Evolutionary conservation across 176 grass and related monocot species (phyloP).

Genomic region (Oryza punctata): DNA sequence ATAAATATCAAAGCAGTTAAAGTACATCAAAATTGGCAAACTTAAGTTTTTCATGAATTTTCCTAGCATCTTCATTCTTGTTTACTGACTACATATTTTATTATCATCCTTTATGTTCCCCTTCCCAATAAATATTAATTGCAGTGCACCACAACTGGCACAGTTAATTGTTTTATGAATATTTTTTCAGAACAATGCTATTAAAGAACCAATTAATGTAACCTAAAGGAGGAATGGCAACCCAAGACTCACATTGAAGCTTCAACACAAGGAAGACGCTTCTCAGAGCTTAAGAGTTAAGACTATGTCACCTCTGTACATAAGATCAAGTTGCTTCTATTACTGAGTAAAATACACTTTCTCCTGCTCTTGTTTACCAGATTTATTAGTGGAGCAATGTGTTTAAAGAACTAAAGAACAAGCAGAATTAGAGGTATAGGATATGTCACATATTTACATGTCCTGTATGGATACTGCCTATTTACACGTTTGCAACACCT

Average conservation of each 20-base stretch:
- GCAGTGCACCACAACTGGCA: neutral
- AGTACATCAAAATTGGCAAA: neutral
- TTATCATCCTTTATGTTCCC: neutral
- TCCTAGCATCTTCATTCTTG: neutral
- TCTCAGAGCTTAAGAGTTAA: no score
- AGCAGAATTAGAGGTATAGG: slow-evolving; percentile 13
- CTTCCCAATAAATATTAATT: neutral
- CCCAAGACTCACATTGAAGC: neutral
- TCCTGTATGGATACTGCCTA: slow-evolving; percentile 7
- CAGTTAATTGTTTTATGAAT: neutral
- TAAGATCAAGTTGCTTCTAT: neutral
- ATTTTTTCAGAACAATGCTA: neutral
- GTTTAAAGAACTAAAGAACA: slow-evolving; percentile 25
- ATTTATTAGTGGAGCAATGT: slow-evolving; percentile 20
- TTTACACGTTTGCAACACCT: slow-evolving; percentile 13
- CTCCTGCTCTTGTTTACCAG: slow-evolving; percentile 13
- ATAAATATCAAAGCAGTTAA: slow-evolving; percentile 1
- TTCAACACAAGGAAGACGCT: neutral
- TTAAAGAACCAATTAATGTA: neutral
- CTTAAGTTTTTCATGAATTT: neutral
- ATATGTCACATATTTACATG: neutral
- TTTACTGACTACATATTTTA: neutral
- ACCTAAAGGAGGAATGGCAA: neutral
- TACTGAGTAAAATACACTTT: slow-evolving; percentile 4
- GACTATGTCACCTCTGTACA: no score